Percentiles rank a stretch among this genome's conserved stretches.
Evolutionary conservation across 208 protist species (phyloP).

Genomic region (Leishmania tropica): DNA sequence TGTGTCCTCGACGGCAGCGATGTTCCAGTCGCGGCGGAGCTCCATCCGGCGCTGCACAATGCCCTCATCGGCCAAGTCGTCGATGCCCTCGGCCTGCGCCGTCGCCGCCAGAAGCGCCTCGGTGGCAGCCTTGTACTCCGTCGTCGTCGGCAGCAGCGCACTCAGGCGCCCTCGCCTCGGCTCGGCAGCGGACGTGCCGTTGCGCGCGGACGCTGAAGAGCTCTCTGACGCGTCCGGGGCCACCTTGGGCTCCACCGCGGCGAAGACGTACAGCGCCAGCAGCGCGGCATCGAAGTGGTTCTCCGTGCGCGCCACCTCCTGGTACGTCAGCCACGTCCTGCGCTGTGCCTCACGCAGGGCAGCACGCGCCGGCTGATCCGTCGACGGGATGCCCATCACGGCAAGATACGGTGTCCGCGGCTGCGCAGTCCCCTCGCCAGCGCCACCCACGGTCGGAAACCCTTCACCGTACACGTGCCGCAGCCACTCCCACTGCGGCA

Average conservation of each 20-base stretch:
- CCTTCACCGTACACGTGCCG: conserved; percentile 6
- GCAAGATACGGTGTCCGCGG: conserved; percentile 19
- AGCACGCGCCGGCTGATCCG: conserved; percentile 31
- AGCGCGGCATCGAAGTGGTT: conserved; percentile 39
- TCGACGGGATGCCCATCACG: conserved; percentile 51
- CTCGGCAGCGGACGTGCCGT: background rate
- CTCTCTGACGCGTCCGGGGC: background rate
- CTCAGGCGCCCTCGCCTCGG: background rate
- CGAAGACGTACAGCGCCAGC: conserved; percentile 35
- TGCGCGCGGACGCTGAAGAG: background rate
- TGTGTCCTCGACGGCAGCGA: background rate
- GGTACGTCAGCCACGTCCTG: conserved; percentile 42
- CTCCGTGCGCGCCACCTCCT: conserved; percentile 33
- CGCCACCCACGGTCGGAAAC: background rate
- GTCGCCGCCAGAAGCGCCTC: background rate
- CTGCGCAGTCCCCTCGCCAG: background rate
- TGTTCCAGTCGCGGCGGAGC: background rate
- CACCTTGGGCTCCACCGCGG: conserved; percentile 10
- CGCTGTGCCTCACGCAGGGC: conserved; percentile 41
- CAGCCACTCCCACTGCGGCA: conserved; percentile 24
- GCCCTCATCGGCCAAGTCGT: background rate
- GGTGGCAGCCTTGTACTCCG: background rate
- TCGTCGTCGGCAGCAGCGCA: background rate
- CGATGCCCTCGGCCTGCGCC: background rate
- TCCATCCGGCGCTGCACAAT: conserved; percentile 3